Evolutionary conservation across 208 protist genomes (phyloP).

Genomic region (Lotmaria passim): DNA sequence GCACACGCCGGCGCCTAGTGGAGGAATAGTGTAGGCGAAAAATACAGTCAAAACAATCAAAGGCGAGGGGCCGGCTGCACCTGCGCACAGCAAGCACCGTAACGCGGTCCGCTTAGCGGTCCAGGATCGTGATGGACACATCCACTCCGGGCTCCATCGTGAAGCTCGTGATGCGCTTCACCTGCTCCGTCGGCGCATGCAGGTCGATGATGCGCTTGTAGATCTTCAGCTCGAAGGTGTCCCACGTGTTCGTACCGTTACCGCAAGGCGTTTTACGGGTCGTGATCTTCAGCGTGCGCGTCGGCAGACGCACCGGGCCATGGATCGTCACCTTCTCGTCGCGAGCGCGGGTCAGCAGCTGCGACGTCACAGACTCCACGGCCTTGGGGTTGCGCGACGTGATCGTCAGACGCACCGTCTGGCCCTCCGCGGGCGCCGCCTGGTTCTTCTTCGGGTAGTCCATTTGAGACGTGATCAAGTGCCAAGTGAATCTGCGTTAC

Average conservation of each 20-base stretch:
- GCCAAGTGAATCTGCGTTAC: slow-evolving; percentile 36
- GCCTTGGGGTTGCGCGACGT: slow-evolving; percentile 96
- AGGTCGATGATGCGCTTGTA: slow-evolving; percentile 99
- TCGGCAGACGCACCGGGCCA: slow-evolving; percentile 99
- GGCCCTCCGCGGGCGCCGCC: slow-evolving; percentile 52
- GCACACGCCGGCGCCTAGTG: not conserved
- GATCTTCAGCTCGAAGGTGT: slow-evolving; percentile 99
- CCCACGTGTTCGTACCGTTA: slow-evolving; percentile 99
- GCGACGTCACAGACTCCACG: slow-evolving; percentile 97
- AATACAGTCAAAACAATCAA: not conserved
- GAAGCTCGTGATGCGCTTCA: slow-evolving; percentile 94
- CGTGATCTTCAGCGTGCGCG: slow-evolving; percentile 97
- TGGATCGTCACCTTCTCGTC: slow-evolving; percentile 96
- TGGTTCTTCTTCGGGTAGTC: slow-evolving; percentile 81
- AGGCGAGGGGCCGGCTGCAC: not conserved
- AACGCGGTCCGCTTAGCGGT: slow-evolving; percentile 32
- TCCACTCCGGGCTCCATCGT: slow-evolving; percentile 89
- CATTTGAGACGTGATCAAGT: slow-evolving; percentile 85
- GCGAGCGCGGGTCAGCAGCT: slow-evolving; percentile 94
- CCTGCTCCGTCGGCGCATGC: slow-evolving; percentile 83
- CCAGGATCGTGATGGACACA: slow-evolving; percentile 85
- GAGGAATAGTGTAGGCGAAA: slow-evolving; percentile 9
- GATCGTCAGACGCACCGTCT: slow-evolving; percentile 98
- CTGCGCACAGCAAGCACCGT: not conserved
- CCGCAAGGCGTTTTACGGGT: slow-evolving; percentile 99